Conservation (phyloP, 177 flowering plant species). For the Vitis hybrid region DNA sequence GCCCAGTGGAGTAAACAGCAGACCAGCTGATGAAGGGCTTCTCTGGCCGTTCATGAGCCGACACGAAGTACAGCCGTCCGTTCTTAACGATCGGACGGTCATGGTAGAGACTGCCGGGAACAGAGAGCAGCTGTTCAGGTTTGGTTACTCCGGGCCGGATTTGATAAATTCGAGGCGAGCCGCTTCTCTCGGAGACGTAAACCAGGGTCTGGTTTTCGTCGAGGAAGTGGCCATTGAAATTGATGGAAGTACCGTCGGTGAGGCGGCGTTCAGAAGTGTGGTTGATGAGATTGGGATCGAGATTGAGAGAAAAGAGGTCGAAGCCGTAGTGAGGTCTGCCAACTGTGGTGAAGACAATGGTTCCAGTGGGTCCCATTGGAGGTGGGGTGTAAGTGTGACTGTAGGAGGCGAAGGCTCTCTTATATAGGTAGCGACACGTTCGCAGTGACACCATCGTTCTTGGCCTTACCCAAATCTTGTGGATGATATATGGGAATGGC, state of each 20-base stretch:
- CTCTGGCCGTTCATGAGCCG: conserved; percentile 65
- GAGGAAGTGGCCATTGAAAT: conserved; percentile 70
- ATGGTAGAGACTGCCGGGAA: conserved; percentile 54
- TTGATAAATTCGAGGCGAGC: conserved; percentile 46
- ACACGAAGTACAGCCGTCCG: conserved; percentile 51
- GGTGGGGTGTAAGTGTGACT: background rate
- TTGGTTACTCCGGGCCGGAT: conserved; percentile 15
- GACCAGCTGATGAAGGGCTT: conserved; percentile 57
- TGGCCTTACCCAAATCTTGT: background rate
- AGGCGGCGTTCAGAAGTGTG: conserved; percentile 43
- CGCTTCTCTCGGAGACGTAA: conserved; percentile 69
- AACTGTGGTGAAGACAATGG: conserved; percentile 57
- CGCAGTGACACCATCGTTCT: background rate
- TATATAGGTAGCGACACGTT: too few species aligned
- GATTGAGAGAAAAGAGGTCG: conserved; percentile 57
- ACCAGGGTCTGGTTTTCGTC: conserved; percentile 44
- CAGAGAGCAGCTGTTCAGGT: conserved; percentile 35
- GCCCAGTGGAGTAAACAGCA: conserved; percentile 50
- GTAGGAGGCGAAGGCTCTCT: background rate
- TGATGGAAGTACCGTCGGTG: conserved; percentile 77
- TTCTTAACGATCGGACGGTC: conserved; percentile 65
- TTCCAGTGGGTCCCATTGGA: conserved; percentile 39
- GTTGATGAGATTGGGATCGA: conserved; percentile 10
- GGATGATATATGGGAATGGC: background rate
- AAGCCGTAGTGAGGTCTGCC: conserved; percentile 71